A percentile compares a stretch with the other conserved stretches of the same genome.
Conservation (phyloP, 2,329 filamentous ascomycete species). For the Aspergillus candidus region DNA sequence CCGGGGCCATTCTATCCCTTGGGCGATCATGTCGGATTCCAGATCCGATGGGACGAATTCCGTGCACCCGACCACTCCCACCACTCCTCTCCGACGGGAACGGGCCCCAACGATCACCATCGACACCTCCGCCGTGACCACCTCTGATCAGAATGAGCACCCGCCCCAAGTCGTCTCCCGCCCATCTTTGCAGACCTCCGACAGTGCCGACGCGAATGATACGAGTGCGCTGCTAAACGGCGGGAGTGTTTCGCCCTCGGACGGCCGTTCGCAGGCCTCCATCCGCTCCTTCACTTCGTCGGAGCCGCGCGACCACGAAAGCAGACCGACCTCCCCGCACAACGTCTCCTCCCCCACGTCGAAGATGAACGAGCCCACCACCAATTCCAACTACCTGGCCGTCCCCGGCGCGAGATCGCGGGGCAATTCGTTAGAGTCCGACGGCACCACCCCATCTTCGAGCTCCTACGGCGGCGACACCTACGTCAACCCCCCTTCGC, state of each 20-base stretch:
- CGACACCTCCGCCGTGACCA: constrained; percentile 50
- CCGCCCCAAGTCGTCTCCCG: constrained; percentile 31
- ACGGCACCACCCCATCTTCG: constrained; percentile 49
- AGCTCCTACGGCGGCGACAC: constrained; percentile 50
- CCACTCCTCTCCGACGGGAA: constrained; percentile 35
- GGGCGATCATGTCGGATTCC: constrained; percentile 28
- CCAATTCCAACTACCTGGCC: constrained; percentile 53
- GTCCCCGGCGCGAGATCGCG: constrained; percentile 59
- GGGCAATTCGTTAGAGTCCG: constrained; percentile 60
- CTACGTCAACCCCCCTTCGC: constrained; percentile 42
- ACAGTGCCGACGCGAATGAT: constrained; percentile 27
- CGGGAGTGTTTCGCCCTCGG: constrained; percentile 38
- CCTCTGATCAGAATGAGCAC: constrained; percentile 28
- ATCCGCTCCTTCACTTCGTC: constrained; percentile 52
- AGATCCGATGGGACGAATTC: constrained; percentile 22
- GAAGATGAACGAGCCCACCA: constrained; percentile 45
- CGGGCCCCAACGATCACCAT: constrained; percentile 52
- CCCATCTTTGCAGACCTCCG: constrained; percentile 33
- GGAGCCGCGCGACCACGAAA: constrained; percentile 50
- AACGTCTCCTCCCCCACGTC: constrained; percentile 60
- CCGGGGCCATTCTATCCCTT: constrained; percentile 5
- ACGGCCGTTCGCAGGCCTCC: constrained; percentile 49
- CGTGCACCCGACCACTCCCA: constrained; percentile 23
- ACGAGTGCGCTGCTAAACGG: constrained; percentile 24
- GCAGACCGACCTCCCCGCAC: constrained; percentile 60